Conservation (phyloP, 176 grass and related monocot species). For the Puya raimondii region DNA sequence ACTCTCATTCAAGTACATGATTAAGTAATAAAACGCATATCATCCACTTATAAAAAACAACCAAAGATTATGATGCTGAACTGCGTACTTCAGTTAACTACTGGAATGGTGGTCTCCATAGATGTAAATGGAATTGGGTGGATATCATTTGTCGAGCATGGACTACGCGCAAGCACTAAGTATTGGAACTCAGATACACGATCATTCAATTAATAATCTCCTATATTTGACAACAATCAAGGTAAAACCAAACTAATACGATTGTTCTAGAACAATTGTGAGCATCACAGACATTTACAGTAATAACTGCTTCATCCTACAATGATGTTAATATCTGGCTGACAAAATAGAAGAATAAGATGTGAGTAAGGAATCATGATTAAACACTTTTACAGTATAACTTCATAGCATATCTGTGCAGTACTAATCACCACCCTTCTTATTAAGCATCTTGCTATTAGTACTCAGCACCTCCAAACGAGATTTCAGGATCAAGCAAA, state of each 20-base stretch:
- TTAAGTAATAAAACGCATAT: too few relatives aligned
- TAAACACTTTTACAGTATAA: not conserved
- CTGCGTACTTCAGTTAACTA: too few relatives aligned
- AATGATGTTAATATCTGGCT: not conserved
- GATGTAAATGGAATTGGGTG: too few relatives aligned
- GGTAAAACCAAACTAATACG: not conserved
- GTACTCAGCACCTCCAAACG: not conserved
- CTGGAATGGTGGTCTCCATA: too few relatives aligned
- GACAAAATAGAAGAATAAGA: not conserved
- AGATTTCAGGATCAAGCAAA: not conserved
- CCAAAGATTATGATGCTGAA: too few relatives aligned
- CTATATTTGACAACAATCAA: not conserved
- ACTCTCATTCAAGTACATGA: too few relatives aligned
- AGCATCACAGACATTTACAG: not conserved
- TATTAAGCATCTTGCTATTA: not conserved
- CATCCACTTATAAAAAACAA: too few relatives aligned
- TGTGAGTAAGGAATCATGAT: not conserved
- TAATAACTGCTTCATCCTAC: not conserved
- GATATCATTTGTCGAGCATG: too few relatives aligned
- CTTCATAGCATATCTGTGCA: not conserved
- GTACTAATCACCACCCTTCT: not conserved
- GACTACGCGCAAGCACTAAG: not conserved
- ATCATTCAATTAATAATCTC: not conserved
- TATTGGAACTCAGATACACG: not conserved
- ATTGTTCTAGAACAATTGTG: not conserved